Conservation (phyloP, 2,329 filamentous ascomycete genomes). For the Paradendryphiella salina region DNA sequence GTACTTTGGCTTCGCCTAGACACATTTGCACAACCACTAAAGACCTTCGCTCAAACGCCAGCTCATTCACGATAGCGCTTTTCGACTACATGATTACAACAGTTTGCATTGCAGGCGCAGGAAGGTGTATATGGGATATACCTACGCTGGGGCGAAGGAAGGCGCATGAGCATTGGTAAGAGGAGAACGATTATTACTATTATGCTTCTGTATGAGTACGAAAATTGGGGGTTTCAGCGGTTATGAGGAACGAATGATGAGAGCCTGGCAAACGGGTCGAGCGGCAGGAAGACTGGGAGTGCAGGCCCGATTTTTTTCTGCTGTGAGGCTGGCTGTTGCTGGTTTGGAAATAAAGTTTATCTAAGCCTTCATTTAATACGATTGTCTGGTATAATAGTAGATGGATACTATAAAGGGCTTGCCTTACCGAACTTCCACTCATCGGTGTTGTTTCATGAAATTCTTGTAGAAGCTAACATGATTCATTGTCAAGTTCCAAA, state of each 20-base stretch:
- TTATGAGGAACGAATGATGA: slow-evolving; percentile 2
- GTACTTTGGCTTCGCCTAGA: slow-evolving; percentile 93
- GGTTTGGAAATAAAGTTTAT: not conserved
- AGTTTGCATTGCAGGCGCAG: slow-evolving; percentile 41
- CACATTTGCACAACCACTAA: not conserved
- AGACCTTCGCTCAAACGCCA: not conserved
- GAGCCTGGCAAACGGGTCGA: not conserved
- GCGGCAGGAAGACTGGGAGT: slow-evolving; percentile 29
- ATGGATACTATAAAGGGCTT: slow-evolving; percentile 1
- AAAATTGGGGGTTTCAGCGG: slow-evolving; percentile 14
- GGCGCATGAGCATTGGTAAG: slow-evolving; percentile 7
- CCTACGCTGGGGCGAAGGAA: not conserved
- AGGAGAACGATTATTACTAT: not conserved
- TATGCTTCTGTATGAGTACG: slow-evolving; percentile 25
- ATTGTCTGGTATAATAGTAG: slow-evolving; percentile 5
- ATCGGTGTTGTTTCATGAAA: no score
- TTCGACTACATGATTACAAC: slow-evolving; percentile 23
- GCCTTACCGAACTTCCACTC: not conserved
- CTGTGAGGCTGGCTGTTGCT: not conserved
- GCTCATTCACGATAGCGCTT: slow-evolving; percentile 7
- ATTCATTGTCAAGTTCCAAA: no score
- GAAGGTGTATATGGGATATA: slow-evolving; percentile 15
- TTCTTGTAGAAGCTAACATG: not conserved
- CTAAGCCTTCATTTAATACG: not conserved
- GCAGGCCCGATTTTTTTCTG: slow-evolving; percentile 32